Evolutionary conservation across 179 eudicot species (phyloP), one percentile per base, ranked within the genome.

Genomic region (Silene noctiflora): DNA sequence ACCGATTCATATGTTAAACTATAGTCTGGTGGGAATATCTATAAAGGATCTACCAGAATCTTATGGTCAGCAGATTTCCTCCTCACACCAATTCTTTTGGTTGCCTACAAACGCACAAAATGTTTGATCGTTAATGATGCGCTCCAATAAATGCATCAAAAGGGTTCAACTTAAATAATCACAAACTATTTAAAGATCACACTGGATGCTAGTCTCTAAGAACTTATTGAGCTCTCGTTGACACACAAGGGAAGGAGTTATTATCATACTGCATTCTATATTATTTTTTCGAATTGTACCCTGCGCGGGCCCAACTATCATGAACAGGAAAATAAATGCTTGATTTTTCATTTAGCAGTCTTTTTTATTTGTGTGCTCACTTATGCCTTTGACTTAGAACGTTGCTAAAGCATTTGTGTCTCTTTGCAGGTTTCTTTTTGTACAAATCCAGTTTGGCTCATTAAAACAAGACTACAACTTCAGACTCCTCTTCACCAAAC

Each of bases 401-500:
- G 0, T 11, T 44, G 9, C 31, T 63, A 35, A 46, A 14, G 16
- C 19, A 44, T 74, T 29, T 33, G 27, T 56, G 5, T 31, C 2
- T 67, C 80, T 61, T 20, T 55, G 75, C 90, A 96, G 99, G 99
- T 96, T 81, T 89, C 88, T 80, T 75, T 89, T 53, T 93, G 88
- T 83, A 96, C 99, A 64, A 96, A 96, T 83, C 99, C 98, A 75
- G 72, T 96, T 74, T 96, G 99, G 99, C 93, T 96, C 69, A 87
- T 96, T 67, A 96, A 96, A 87, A 96, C 99, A 73, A 91, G 99
- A 87, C 84, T 96, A 85, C 99, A 96, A 85, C 99, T 96, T 82
- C 99, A 96, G 86, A 91, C 89, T 81, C 99, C 97, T 80, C 92
- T 87, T 83, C 85, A 86, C 80, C 96, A 88, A 67, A 81, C 83